Conservation (phyloP, 2,329 filamentous ascomycete species). For the Botrytis pseudocinerea region DNA sequence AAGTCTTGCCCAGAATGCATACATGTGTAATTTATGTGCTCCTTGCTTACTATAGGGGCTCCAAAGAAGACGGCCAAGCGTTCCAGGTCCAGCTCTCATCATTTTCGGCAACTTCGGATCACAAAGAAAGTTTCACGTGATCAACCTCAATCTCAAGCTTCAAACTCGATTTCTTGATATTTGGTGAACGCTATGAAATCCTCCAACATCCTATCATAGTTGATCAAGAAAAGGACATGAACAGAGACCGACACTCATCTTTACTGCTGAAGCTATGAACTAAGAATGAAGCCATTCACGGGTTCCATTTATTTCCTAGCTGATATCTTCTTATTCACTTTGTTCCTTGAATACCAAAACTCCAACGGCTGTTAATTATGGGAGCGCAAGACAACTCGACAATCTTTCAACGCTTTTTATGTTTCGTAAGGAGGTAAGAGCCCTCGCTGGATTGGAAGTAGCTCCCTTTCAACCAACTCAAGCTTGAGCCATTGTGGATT, state of each 20-base stretch:
- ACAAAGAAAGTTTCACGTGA: background rate
- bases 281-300: background rate
- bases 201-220: background rate
- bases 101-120: background rate
- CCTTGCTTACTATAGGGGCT: background rate
- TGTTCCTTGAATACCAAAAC: background rate
- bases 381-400: background rate
- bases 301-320: background rate
- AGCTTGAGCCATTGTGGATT: background rate
- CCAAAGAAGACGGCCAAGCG: no score
- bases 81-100: background rate
- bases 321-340: background rate
- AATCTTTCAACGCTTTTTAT: background rate
- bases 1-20: no score
- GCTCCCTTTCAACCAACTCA: background rate
- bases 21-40: background rate
- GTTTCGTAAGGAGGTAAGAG: background rate
- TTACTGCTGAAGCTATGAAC: background rate
- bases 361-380: background rate
- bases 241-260: background rate
- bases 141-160: background rate
- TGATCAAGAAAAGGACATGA: background rate
- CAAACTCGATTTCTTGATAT: background rate
- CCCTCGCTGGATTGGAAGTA: background rate
- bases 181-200: background rate